phyloP scores from a whole-genome alignment of 495 filamentous ascomycete species.

The Penicillium mononematosum region DNA sequence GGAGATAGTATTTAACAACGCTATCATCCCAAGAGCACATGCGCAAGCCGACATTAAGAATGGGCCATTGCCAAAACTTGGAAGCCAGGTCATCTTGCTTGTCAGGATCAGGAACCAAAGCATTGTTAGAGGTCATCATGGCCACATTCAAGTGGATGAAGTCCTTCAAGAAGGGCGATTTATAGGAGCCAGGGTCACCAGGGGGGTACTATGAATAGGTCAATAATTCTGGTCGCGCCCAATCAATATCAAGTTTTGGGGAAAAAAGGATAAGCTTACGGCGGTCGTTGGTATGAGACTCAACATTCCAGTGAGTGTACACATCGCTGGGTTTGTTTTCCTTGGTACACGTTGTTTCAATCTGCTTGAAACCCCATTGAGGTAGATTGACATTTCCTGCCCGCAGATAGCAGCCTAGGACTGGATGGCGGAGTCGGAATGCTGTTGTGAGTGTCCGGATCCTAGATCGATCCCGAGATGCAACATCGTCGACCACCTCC shows the following conservation, averaged over 20 bases:
- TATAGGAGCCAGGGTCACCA: constrained; percentile 88
- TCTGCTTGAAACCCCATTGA: constrained; percentile 99
- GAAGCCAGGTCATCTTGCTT: constrained; percentile 98
- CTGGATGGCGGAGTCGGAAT: constrained; percentile 82
- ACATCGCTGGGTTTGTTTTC: constrained; percentile 88
- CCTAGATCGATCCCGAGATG: constrained; percentile 79
- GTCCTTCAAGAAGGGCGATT: constrained; percentile 93
- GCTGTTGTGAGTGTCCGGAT: constrained; percentile 90
- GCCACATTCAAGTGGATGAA: constrained; percentile 98
- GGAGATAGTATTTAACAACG: constrained; percentile 95
- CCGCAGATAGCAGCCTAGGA: constrained; percentile 87
- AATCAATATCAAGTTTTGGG: constrained; percentile 12
- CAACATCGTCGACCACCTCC: constrained; percentile 86
- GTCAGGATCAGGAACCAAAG: constrained; percentile 94
- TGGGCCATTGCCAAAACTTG: constrained; percentile 97
- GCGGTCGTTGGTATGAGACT: constrained; percentile 90
- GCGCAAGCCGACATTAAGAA: constrained; percentile 88
- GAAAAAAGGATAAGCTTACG: constrained; percentile 57
- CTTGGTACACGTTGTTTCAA: constrained; percentile 93
- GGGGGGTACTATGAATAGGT: constrained; percentile 67
- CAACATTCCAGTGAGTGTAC: constrained; percentile 99
- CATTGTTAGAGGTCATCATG: constrained; percentile 99
- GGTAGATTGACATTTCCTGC: constrained; percentile 96
- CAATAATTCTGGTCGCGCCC: constrained; percentile 6
- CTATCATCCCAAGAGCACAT: constrained; percentile 99